phyloP scores from a whole-genome alignment of 192 early-diverging fungal species.

The Funneliformis mosseae region DNA sequence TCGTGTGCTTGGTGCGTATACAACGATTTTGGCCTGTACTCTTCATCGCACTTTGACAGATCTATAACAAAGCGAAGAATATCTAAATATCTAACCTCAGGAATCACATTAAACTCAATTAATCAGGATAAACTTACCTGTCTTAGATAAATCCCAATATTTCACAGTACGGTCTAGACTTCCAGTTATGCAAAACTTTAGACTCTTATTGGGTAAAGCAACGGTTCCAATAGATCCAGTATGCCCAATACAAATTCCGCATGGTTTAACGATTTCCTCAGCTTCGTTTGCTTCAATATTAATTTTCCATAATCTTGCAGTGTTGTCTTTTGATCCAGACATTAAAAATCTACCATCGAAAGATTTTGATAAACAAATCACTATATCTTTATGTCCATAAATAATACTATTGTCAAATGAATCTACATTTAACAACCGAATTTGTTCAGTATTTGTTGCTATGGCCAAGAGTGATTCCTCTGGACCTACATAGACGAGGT shows the following conservation, averaged over 20 bases:
- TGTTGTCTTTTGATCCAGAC: slow-evolving; percentile 92
- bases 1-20: slow-evolving; percentile 96
- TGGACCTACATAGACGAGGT: slow-evolving; percentile 76
- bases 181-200: slow-evolving; percentile 77
- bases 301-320: slow-evolving; percentile 78
- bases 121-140: slow-evolving; percentile 36
- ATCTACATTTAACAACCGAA: slow-evolving; percentile 83
- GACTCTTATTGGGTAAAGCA: slow-evolving; percentile 67
- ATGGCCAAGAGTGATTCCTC: slow-evolving; percentile 79
- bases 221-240: slow-evolving; percentile 93
- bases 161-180: slow-evolving; percentile 96
- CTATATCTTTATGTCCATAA: slow-evolving; percentile 87
- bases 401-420: slow-evolving; percentile 82
- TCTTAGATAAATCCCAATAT: slow-evolving; percentile 79
- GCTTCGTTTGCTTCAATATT: slow-evolving; percentile 59
- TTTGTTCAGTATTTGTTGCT: slow-evolving; percentile 91
- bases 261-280: slow-evolving; percentile 59
- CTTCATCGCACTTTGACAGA: neutral
- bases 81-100: neutral
- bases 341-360: slow-evolving; percentile 70
- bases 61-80: neutral
- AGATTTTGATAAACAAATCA: slow-evolving; percentile 78
- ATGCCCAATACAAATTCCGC: slow-evolving; percentile 85
- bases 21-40: slow-evolving; percentile 58
- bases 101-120: neutral